phyloP scores from a whole-genome alignment of 1,284 basidiomycete species.

The Melampsora larici-populina region DNA sequence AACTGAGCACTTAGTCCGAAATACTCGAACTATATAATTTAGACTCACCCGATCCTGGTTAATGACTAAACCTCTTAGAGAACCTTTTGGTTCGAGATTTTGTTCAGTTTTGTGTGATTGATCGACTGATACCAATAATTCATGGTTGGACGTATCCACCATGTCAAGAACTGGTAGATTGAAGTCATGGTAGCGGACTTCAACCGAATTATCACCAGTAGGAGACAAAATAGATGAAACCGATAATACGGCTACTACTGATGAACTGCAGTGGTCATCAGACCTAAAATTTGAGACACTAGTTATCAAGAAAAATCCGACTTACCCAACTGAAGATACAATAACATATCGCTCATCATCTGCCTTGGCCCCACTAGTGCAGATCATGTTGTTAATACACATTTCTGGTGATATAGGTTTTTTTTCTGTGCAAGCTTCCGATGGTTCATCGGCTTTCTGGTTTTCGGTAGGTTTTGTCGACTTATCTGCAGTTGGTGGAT shows the following conservation, averaged over 20 bases:
- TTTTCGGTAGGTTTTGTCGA: not conserved
- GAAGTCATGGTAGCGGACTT: conserved; percentile 25
- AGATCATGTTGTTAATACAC: conserved; percentile 32
- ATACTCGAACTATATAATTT: not conserved
- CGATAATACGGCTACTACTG: conserved; percentile 24
- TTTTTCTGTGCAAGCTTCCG: not conserved
- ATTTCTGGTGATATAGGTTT: conserved; percentile 14
- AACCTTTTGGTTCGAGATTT: not conserved
- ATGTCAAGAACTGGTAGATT: conserved; percentile 29
- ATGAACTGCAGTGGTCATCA: conserved; percentile 19
- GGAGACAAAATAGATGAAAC: conserved; percentile 12
- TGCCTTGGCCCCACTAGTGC: conserved; percentile 5
- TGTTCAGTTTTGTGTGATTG: not conserved
- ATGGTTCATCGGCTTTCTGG: not conserved
- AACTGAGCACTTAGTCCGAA: not conserved
- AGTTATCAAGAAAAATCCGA: not conserved
- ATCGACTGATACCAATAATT: conserved; percentile 31
- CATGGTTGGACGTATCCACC: not conserved
- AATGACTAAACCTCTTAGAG: not conserved
- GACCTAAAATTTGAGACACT: not conserved
- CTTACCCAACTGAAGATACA: conserved; percentile 39
- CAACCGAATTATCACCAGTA: not conserved
- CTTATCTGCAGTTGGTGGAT: not conserved
- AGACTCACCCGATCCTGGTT: not conserved
- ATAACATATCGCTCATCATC: conserved; percentile 17